These are phyloP conservation scores for Candida maesae DNA, from an alignment of 805 yeast genomes.

Conservation along the genomic window DNA sequence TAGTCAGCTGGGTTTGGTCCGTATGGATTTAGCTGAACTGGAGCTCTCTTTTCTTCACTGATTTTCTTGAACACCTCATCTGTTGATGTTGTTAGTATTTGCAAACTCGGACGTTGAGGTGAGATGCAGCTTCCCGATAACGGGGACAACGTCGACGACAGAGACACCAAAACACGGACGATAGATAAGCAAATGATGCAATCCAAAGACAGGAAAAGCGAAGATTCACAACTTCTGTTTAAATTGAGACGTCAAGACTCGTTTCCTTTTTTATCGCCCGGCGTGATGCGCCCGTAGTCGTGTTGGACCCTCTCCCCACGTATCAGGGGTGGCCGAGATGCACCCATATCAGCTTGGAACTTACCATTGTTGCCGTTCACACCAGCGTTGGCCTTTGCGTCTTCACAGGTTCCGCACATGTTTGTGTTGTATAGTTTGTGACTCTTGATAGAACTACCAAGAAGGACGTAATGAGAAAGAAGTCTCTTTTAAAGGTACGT, in stretches of 20 bases:
- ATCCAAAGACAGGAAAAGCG: too few relatives aligned
- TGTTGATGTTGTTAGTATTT: constrained; percentile 10
- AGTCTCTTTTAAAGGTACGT: background rate
- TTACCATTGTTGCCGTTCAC: constrained; percentile 10
- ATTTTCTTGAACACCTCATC: constrained; percentile 38
- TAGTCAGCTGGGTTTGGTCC: constrained; percentile 95
- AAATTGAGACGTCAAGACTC: background rate
- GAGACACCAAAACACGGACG: too few relatives aligned
- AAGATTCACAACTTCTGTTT: background rate
- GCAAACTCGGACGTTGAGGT: background rate
- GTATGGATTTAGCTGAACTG: constrained; percentile 63
- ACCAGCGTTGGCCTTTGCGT: constrained; percentile 24
- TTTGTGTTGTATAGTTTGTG: background rate
- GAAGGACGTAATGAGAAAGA: background rate
- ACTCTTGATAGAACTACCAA: background rate
- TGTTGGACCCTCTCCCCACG: background rate
- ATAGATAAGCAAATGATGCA: too few relatives aligned
- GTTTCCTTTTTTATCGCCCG: background rate
- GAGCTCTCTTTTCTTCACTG: constrained; percentile 39
- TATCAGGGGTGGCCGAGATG: background rate
- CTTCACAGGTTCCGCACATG: constrained; percentile 27
- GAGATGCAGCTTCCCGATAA: background rate
- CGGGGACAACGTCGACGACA: background rate
- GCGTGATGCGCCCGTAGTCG: background rate
- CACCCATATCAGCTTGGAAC: background rate